Evolutionary conservation across 192 early-diverging fungal genomes (phyloP).

Genomic region (Powellomyces hirtus): DNA sequence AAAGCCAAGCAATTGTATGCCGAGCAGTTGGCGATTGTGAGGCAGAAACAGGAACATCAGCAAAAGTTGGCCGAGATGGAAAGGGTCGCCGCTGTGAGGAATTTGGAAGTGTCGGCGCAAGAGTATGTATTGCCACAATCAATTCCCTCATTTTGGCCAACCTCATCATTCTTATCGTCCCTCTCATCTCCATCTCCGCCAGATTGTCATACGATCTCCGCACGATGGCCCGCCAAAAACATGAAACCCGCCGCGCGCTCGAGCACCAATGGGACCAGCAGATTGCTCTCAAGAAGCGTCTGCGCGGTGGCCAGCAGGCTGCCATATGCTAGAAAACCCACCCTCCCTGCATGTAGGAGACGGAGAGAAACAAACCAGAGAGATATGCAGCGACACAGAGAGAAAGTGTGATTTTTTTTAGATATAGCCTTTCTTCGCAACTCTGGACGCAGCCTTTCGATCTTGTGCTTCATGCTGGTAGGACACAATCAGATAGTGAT

Average conservation of each 20-base stretch:
- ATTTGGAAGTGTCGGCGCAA: slow-evolving; percentile 35
- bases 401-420: too few species aligned
- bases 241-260: slow-evolving; percentile 26
- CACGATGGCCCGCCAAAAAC: slow-evolving; percentile 29
- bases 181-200: background rate
- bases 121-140: slow-evolving; percentile 29
- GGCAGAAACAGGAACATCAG: slow-evolving; percentile 42
- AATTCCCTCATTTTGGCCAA: background rate
- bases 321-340: background rate
- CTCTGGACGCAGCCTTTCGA: too few species aligned
- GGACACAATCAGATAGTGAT: too few species aligned
- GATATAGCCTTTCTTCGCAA: too few species aligned
- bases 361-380: too few species aligned
- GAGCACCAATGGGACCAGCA: slow-evolving; percentile 35
- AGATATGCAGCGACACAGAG: too few species aligned
- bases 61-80: slow-evolving; percentile 40
- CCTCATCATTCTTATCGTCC: background rate
- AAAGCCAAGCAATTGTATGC: slow-evolving; percentile 52
- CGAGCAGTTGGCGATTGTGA: slow-evolving; percentile 48
- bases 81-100: slow-evolving; percentile 27
- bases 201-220: slow-evolving; percentile 40
- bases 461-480: too few species aligned
- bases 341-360: too few species aligned
- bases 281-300: background rate
- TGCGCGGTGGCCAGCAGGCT: background rate